Evolutionary conservation across 441 rosid species (phyloP), one percentile per base, ranked within the genome.

Genomic region (Theobroma grandiflorum): DNA sequence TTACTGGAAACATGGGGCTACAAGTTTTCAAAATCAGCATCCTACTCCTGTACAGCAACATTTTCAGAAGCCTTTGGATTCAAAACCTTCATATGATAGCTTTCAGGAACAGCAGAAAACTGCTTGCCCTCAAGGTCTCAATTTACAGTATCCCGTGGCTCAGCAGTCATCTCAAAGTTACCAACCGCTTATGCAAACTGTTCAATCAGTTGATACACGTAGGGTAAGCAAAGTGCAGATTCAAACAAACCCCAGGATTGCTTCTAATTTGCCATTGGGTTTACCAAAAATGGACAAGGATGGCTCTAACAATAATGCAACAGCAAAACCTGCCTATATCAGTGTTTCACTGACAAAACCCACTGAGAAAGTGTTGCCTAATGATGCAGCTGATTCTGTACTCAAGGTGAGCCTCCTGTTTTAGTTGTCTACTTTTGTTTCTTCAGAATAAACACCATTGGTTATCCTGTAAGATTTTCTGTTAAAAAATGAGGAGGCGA

Each of bases 231-330:
- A 91, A 86, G 79, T 95, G 85, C 98, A 95, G 92, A 93, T 95
- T 84, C 98, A 92, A 76, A 93, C 98, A 85, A 97, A 97, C 87
- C 99, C 99, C 82, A 92, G 95, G 89, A 94, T 95, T 86, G 97
- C 95, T 84, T 90, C 99, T 83, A 93, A 92, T 86, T 86, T 95
- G 90, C 92, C 92, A 75, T 74, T 88, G 81, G 95, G 94, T 83
- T 85, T 88, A 68, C 79, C 89, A 62, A 97, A 93, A 89, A 77
- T 87, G 47, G 92, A 91, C 20, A 97, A 91, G 89, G 96, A 88
- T 80, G 83, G 89, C 80, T 84, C 88, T 75, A 76, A 82, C 58
- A 75, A 83, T 38, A 57, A 74, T 82, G 82, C 85, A 74, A 85
- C 82, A 31, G 83, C 88, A 82, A 88, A 89, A 85, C 99, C 99